Percentiles rank a stretch among this genome's conserved stretches.
Conservation (phyloP, 129 eudicot species). For the Flaveria brownii region DNA sequence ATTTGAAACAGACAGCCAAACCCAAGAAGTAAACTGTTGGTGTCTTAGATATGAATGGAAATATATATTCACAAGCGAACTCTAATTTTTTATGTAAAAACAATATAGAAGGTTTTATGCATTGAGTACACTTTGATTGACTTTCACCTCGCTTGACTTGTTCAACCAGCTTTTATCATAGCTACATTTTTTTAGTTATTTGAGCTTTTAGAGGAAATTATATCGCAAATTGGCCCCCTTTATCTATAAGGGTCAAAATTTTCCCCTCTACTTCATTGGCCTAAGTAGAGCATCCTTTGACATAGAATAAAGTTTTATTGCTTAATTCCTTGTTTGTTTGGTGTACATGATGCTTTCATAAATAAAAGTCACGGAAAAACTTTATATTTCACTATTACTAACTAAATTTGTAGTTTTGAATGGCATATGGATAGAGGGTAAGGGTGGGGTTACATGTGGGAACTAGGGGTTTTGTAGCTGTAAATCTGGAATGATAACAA, state of each 20-base stretch:
- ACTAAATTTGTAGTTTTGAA: not conserved
- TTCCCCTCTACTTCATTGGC: not conserved
- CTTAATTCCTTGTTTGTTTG: constrained; percentile 9
- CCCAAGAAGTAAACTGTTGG: not conserved
- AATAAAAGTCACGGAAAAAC: not conserved
- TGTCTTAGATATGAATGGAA: not conserved
- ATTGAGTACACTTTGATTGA: not conserved
- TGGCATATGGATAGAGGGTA: not conserved
- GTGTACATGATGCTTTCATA: not conserved
- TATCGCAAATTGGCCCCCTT: not conserved
- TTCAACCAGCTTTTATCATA: not conserved
- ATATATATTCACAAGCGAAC: not conserved
- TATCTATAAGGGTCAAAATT: not conserved
- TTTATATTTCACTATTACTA: not conserved
- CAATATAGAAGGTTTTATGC: not conserved
- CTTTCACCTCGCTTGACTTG: not conserved
- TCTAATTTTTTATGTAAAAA: not conserved
- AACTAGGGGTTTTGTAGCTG: not conserved
- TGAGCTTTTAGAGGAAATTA: not conserved
- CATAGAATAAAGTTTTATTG: not conserved
- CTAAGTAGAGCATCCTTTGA: not conserved
- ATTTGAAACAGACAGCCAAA: no score
- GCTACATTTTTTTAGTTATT: not conserved
- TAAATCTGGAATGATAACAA: not conserved
- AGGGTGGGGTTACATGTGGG: not conserved